phyloP scores from a whole-genome alignment of 1,284 basidiomycete genomes.

The Marasmius sp. region DNA sequence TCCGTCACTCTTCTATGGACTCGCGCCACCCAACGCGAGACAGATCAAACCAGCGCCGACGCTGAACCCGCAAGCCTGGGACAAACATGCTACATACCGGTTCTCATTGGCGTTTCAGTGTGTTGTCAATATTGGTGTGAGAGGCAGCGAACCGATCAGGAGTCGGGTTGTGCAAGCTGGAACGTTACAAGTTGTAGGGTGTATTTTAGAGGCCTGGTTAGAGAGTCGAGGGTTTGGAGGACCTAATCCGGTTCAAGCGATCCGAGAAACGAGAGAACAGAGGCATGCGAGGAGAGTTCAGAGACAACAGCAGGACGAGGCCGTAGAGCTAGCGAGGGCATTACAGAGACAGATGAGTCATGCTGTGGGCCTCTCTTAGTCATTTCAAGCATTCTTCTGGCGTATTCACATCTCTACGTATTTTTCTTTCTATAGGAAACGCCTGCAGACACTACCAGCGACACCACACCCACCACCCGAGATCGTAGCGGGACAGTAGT shows the following conservation, averaged over 20 bases:
- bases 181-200: conserved; percentile 91
- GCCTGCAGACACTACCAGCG: conserved; percentile 17
- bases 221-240: conserved; percentile 76
- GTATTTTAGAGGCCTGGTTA: conserved; percentile 92
- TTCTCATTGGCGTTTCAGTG: conserved; percentile 96
- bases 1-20: conserved; percentile 70
- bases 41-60: conserved; percentile 53
- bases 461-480: conserved; percentile 33
- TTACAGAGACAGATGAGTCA: conserved; percentile 50
- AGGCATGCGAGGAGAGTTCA: conserved; percentile 58
- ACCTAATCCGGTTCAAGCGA: conserved; percentile 53
- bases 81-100: conserved; percentile 83
- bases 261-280: conserved; percentile 68
- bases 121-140: conserved; percentile 95
- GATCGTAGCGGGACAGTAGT: conserved; percentile 78
- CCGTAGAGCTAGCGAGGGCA: conserved; percentile 54
- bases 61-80: conserved; percentile 68
- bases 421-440: neutral
- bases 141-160: conserved; percentile 91
- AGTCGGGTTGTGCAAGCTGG: conserved; percentile 95
- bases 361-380: conserved; percentile 2
- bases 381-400: neutral
- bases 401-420: neutral
- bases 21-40: conserved; percentile 58
- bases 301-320: conserved; percentile 56